Base-by-base conservation (phyloP, 2,329 filamentous ascomycete species). In the Phyllachora maydis region DNA sequence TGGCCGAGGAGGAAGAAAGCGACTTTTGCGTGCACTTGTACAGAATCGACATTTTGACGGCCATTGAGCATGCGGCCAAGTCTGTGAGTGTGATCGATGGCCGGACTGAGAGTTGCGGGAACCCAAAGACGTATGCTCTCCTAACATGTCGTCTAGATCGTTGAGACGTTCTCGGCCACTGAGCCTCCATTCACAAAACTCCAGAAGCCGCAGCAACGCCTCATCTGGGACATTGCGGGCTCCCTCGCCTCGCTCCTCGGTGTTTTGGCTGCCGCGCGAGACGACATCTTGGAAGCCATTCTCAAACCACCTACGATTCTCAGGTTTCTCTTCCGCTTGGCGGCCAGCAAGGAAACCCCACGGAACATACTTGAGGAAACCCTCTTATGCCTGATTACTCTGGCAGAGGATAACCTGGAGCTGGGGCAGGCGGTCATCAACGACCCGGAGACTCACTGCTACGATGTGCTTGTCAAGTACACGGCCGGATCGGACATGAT, bases 21-120 rank as follows among this genome's bases (percentile, higher is more conserved):
- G 69, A 73, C 35, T 74, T 75, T 28, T 70, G 65, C 31, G 49
- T 75, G 11, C 67, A 75, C 33, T 41, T 76, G 27, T 73, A 59
- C 35, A 51, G 70, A 20, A 48, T 62, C 14, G 68, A 73, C 39
- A 43, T 72, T 9, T 36, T 75, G 28, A 65, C 61, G 14, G 64
- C 67, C 11, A 54, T 73, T 28, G 56, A 63, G 27, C 57, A 60
- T 38, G 65, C 65, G 9, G 46, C 55, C 23, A 52, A 52, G 24
- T 52, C 53, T 30, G 62, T 69, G 39, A 40, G 54, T 41, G 41
- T n/a, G 14, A 32, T 41, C 18, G 29, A 42, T 28, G 18, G n/a
- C 14, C 17, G 25, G 8, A 10, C 27, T n/a, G 25, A 24, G 14
- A 18, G 7, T 18, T n/a, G 16, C n/a, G n/a, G n/a, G n/a, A n/a